These are phyloP conservation scores for Monilinia polystroma DNA, from an alignment of 2,329 filamentous ascomycete genomes.

Conservation along the genomic window DNA sequence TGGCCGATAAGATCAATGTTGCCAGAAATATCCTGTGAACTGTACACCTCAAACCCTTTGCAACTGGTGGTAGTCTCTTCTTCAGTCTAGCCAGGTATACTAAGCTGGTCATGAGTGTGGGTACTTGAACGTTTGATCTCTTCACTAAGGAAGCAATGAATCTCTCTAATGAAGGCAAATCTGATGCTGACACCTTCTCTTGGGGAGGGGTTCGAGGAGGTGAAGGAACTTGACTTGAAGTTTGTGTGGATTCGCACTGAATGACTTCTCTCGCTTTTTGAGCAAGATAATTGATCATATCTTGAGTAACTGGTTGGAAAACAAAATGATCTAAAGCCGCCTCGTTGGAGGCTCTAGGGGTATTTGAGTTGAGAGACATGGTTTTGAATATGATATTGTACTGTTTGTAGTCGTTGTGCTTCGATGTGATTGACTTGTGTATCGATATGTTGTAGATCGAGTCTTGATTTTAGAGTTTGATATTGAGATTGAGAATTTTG, in stretches of 20 bases:
- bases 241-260: slow-evolving; percentile 65
- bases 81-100: slow-evolving; percentile 88
- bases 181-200: slow-evolving; percentile 27
- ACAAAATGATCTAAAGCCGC: slow-evolving; percentile 78
- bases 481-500: background rate
- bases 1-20: slow-evolving; percentile 80
- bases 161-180: slow-evolving; percentile 76
- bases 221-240: slow-evolving; percentile 37
- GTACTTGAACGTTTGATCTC: slow-evolving; percentile 93
- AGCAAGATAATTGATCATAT: slow-evolving; percentile 78
- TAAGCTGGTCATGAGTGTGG: slow-evolving; percentile 93
- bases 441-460: slow-evolving; percentile 11
- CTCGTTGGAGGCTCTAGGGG: slow-evolving; percentile 52
- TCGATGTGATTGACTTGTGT: slow-evolving; percentile 17
- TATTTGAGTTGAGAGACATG: slow-evolving; percentile 21
- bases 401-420: background rate
- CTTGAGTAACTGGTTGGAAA: slow-evolving; percentile 69
- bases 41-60: slow-evolving; percentile 94
- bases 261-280: slow-evolving; percentile 75
- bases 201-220: slow-evolving; percentile 54
- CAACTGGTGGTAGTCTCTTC: slow-evolving; percentile 83
- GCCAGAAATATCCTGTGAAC: slow-evolving; percentile 97
- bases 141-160: slow-evolving; percentile 92
- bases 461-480: slow-evolving; percentile 10
- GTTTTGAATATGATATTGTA: background rate